Evolutionary conservation across 768 basidiomycete species (phyloP), one percentile per base, ranked within the genome.

Genomic region (Podaxis sp.): DNA sequence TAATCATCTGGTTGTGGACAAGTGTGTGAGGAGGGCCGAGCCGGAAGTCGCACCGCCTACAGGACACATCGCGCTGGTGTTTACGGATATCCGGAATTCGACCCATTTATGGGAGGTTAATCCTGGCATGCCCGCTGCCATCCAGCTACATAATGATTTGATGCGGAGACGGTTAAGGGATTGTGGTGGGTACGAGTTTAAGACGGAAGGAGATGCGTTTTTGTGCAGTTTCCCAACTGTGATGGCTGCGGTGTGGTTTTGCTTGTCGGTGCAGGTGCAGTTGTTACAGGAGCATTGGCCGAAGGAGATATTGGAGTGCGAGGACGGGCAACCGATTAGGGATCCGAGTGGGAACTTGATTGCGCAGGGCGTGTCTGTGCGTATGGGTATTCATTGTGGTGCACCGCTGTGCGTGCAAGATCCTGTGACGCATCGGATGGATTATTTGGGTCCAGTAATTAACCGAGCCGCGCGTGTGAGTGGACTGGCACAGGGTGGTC

Each of bases 161-260:
- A 80, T 98, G 50, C 87, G 97, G 21, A 83, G 95, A 5, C 87
- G 90, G 62, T 77, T 98, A 35, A 86, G 96, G 28, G 79, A 90
- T 44, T 95, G 95, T 67, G 95, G 95, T 28, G 97, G 97, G 0
- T 99, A 98, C 72, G 94, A 98, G 75, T 96, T 98, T 69, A 99
- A 99, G 76, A 99, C 97, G 10, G 97, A 99, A 87, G 97, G 97
- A 28, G 97, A 98, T 68, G 88, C 96, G 0, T 99, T 99, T 79
- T 95, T 99, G 91, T 95, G 95, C 56, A 93, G 96, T 21, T 99
- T 99, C 82, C 91, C 93, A 2, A 91, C 88, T 1, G 84, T 93
- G 11, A 79, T 93, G 1, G 82, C 90, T 0, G 97, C 93, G 0
- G 74, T 98, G 16, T 88, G 93, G 80, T 99, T 93, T 91, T 89